Percentiles rank a stretch among this genome's conserved stretches.
Conservation (phyloP, 2,329 filamentous ascomycete genomes). For the Aureobasidium sp. region DNA sequence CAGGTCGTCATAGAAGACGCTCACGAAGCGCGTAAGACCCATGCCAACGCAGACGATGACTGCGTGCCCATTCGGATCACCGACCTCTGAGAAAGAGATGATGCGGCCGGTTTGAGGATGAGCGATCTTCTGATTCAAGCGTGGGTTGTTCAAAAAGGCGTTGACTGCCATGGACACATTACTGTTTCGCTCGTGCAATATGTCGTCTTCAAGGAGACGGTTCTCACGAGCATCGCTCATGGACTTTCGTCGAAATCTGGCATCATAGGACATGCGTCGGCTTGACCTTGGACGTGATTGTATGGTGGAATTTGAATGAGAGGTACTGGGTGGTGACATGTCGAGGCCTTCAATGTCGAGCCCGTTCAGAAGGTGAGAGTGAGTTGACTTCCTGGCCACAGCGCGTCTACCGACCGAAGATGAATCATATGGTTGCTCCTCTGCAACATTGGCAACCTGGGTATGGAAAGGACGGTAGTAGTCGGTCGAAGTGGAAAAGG, state of each 20-base stretch:
- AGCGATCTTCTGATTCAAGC: constrained; percentile 77
- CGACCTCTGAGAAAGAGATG: constrained; percentile 95
- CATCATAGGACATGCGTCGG: constrained; percentile 7
- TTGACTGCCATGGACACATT: constrained; percentile 84
- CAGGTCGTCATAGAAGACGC: constrained; percentile 93
- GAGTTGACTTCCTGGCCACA: constrained; percentile 4
- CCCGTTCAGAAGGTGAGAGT: constrained; percentile 2
- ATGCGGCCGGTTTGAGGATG: constrained; percentile 78
- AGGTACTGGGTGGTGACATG: constrained; percentile 6
- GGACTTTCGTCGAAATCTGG: constrained; percentile 24
- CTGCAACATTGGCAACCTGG: neutral
- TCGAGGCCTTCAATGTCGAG: constrained; percentile 15
- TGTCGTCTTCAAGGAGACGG: constrained; percentile 30
- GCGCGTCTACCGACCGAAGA: constrained; percentile 11
- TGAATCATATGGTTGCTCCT: constrained; percentile 1
- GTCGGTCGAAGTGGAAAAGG: constrained; percentile 3
- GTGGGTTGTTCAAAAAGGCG: constrained; percentile 71
- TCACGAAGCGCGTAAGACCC: constrained; percentile 92
- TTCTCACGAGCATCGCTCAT: constrained; percentile 29
- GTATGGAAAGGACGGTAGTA: constrained; percentile 6
- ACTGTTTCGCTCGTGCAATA: constrained; percentile 52
- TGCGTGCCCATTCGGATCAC: constrained; percentile 80
- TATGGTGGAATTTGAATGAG: neutral
- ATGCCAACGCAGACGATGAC: constrained; percentile 97
- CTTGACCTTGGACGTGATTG: neutral